Conservation (phyloP, 257 asterid species). For the Salvia rosmarinus region DNA sequence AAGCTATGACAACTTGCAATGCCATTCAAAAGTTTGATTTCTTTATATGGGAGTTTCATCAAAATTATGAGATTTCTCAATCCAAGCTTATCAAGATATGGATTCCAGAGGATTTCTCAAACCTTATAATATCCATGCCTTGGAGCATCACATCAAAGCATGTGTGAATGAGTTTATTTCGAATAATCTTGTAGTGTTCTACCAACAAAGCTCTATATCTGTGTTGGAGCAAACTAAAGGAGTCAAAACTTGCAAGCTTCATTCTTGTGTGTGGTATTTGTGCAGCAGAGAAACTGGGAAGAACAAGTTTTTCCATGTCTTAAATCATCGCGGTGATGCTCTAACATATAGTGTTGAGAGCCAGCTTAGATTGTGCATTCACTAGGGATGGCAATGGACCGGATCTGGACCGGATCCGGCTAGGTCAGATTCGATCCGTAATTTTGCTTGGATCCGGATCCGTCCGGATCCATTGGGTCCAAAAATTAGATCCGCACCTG, state of each 20-base stretch:
- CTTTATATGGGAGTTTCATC: conserved; percentile 29
- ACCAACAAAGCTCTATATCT: not conserved
- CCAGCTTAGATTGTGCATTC: not conserved
- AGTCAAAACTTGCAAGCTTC: not conserved
- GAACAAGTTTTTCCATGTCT: conserved; percentile 3
- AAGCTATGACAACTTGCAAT: conserved; percentile 38
- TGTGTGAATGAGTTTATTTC: not conserved
- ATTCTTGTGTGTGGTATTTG: not conserved
- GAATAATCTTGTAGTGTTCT: not conserved
- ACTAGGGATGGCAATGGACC: no score
- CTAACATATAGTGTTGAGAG: not conserved
- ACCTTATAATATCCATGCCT: not conserved
- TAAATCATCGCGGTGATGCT: not conserved
- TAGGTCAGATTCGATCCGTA: no score
- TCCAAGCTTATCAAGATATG: conserved; percentile 28
- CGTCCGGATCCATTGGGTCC: no score
- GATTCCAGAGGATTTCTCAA: conserved; percentile 31
- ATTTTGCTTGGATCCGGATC: no score
- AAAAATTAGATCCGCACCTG: no score
- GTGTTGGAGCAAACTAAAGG: not conserved
- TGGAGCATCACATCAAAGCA: not conserved
- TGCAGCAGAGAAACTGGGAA: not conserved
- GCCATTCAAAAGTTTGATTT: conserved; percentile 29
- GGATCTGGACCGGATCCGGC: no score
- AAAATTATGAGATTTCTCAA: conserved; percentile 12